Evolutionary conservation across 2,329 filamentous ascomycete species (phyloP).

Genomic region (Paraphoma chrysanthemicola): DNA sequence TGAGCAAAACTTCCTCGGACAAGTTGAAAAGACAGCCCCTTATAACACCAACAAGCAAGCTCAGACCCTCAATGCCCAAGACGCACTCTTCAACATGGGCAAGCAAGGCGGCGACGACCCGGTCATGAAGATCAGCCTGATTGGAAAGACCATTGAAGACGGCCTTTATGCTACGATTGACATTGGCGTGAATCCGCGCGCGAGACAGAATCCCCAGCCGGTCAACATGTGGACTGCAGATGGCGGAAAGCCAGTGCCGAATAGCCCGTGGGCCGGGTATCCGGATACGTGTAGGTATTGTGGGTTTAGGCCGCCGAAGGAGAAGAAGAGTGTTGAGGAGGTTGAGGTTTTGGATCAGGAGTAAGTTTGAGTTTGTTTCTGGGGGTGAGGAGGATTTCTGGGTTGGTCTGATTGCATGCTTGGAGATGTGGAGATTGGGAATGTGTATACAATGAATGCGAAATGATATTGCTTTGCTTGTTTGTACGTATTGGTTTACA

Average conservation of each 20-base stretch:
- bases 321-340: conserved; percentile 15
- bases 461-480: too few relatives aligned
- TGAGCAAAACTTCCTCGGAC: conserved; percentile 63
- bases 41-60: conserved; percentile 53
- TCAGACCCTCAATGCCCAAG: conserved; percentile 60
- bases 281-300: conserved; percentile 34
- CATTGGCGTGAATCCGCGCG: conserved; percentile 39
- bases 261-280: conserved; percentile 36
- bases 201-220: conserved; percentile 32
- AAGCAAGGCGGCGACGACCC: conserved; percentile 61
- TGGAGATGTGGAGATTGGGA: too few relatives aligned
- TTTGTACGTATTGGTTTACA: too few relatives aligned
- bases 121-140: conserved; percentile 63
- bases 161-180: conserved; percentile 42
- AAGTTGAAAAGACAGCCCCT: conserved; percentile 58
- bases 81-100: conserved; percentile 56
- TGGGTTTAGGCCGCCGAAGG: conserved; percentile 22
- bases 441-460: too few relatives aligned
- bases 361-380: neutral
- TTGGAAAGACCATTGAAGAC: conserved; percentile 53
- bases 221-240: conserved; percentile 38
- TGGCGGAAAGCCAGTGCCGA: conserved; percentile 32
- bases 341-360: neutral
- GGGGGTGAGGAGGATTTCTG: too few relatives aligned
- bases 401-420: too few relatives aligned